Conservation (phyloP, 257 asterid species). For the Agastache rugosa region DNA sequence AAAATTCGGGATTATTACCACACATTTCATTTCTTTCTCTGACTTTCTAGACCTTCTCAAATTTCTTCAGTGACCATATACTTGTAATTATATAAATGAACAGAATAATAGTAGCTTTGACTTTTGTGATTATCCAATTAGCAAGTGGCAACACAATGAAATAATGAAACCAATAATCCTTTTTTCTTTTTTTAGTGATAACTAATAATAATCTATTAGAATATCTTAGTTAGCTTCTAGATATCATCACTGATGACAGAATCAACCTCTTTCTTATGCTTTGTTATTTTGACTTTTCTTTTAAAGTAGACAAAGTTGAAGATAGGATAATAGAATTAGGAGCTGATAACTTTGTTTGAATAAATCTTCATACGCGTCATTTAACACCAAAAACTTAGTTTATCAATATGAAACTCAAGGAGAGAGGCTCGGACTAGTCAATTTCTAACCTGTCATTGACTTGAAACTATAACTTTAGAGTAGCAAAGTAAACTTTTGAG, state of each 20-base stretch:
- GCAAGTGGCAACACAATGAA: conserved; percentile 34
- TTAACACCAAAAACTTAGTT: background rate
- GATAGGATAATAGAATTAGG: background rate
- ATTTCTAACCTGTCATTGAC: conserved; percentile 31
- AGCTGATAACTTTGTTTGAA: background rate
- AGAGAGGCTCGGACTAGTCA: conserved; percentile 28
- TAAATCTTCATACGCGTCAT: background rate
- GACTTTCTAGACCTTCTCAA: conserved; percentile 38
- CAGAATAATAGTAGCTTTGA: conserved; percentile 36
- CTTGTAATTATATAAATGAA: conserved; percentile 29
- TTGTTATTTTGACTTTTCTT: background rate
- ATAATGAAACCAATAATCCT: conserved; percentile 23
- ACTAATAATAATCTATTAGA: conserved; percentile 26
- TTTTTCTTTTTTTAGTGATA: too few relatives aligned
- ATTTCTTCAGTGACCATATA: conserved; percentile 25
- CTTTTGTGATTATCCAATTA: conserved; percentile 35
- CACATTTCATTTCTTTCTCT: conserved; percentile 27
- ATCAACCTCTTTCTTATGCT: conserved; percentile 20
- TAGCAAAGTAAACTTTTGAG: conserved; percentile 1
- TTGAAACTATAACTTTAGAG: background rate
- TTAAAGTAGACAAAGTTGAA: background rate
- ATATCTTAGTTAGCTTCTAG: conserved; percentile 1
- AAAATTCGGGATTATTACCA: background rate
- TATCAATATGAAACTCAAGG: conserved; percentile 16
- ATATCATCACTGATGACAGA: conserved; percentile 15